A percentile compares a stretch with the other conserved stretches of the same genome.
phyloP scores from a whole-genome alignment of 2,329 filamentous ascomycete genomes.

The Pochonia chlamydosporia region DNA sequence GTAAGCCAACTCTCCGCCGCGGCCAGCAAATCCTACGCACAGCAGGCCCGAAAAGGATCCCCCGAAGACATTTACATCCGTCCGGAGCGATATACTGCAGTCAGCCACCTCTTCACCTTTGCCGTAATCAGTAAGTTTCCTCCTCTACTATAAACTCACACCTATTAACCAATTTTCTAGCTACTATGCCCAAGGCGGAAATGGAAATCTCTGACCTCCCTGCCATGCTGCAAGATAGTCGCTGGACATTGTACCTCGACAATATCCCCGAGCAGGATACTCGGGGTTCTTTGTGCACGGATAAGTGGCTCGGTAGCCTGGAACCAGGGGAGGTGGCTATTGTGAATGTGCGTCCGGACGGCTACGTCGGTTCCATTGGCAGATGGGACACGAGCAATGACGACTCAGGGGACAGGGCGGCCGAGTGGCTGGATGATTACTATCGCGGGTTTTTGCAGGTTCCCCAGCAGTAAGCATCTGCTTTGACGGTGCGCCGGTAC shows the following conservation, averaged over 20 bases:
- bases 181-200: constrained; percentile 54
- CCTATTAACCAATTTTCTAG: constrained; percentile 19
- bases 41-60: constrained; percentile 49
- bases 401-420: constrained; percentile 45
- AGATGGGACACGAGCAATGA: constrained; percentile 47
- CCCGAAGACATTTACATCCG: constrained; percentile 61
- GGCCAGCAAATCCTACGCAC: constrained; percentile 56
- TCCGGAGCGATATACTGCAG: constrained; percentile 61
- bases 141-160: not conserved
- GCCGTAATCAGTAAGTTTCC: constrained; percentile 54
- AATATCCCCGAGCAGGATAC: constrained; percentile 53
- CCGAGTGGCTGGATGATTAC: constrained; percentile 49
- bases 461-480: constrained; percentile 29
- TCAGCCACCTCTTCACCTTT: constrained; percentile 66
- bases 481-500: too few relatives aligned
- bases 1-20: constrained; percentile 54
- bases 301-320: constrained; percentile 64
- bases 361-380: constrained; percentile 63
- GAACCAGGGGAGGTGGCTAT: constrained; percentile 53
- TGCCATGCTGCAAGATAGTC: constrained; percentile 53
- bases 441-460: constrained; percentile 50
- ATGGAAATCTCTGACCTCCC: constrained; percentile 64
- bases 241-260: constrained; percentile 70
- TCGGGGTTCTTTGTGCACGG: constrained; percentile 48
- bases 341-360: constrained; percentile 65